Conservation (phyloP, 371 early-diverging fungal species). For the Mucor ambiguus region DNA sequence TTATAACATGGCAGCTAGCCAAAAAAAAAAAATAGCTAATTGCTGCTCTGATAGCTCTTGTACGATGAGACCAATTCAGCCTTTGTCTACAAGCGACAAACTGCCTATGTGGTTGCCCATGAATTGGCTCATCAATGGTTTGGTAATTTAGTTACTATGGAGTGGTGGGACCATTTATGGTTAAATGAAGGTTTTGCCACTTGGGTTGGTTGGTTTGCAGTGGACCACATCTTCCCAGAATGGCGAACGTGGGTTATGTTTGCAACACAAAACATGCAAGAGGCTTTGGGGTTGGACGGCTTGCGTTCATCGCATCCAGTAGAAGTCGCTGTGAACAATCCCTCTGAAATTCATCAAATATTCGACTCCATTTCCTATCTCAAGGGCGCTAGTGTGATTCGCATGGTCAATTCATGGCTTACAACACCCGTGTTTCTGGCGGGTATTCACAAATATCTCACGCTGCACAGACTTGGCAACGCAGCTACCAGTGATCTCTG, state of each 20-base stretch:
- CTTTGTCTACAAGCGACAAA: constrained; percentile 67
- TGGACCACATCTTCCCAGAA: constrained; percentile 76
- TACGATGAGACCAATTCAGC: constrained; percentile 68
- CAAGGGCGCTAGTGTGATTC: constrained; percentile 93
- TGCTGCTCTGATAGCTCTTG: constrained; percentile 48
- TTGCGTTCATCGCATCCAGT: constrained; percentile 92
- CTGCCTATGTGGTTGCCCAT: constrained; percentile 89
- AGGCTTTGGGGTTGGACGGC: constrained; percentile 78
- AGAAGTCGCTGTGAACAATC: constrained; percentile 83
- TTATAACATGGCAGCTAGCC: neutral
- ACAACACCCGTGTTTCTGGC: constrained; percentile 71
- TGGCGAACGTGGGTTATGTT: constrained; percentile 85
- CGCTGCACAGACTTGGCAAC: constrained; percentile 80
- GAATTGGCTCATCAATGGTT: constrained; percentile 98
- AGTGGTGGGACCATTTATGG: constrained; percentile 95
- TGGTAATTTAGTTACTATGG: constrained; percentile 81
- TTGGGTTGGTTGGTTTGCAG: constrained; percentile 85
- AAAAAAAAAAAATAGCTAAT: neutral
- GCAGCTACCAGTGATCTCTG: constrained; percentile 86
- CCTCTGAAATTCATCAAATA: constrained; percentile 80
- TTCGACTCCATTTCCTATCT: constrained; percentile 86
- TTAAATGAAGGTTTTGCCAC: constrained; percentile 98
- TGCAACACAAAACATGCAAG: constrained; percentile 68
- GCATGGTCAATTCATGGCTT: constrained; percentile 88
- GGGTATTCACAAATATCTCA: constrained; percentile 84